Evolutionary conservation across 208 protist species (phyloP).

Genomic region (Wallacemonas collosoma): DNA sequence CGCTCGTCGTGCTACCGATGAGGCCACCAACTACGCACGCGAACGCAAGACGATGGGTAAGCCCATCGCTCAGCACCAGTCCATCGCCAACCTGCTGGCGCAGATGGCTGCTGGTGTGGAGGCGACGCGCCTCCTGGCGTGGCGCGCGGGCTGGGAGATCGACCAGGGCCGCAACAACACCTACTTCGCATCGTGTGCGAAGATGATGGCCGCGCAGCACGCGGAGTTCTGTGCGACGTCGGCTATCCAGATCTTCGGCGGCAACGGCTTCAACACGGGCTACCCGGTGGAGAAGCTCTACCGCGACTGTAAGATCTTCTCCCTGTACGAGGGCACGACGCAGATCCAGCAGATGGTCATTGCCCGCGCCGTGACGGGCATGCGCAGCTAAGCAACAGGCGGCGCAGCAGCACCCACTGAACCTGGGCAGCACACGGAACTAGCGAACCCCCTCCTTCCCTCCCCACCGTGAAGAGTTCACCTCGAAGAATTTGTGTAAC

Average conservation of each 20-base stretch:
- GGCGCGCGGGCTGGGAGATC: conserved; percentile 74
- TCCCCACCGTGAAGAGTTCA: not conserved
- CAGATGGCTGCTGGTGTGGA: conserved; percentile 92
- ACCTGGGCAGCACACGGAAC: no score
- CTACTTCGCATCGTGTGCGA: conserved; percentile 88
- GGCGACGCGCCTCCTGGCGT: conserved; percentile 72
- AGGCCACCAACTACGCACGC: conserved; percentile 73
- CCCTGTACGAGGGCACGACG: conserved; percentile 93
- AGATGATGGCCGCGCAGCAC: conserved; percentile 75
- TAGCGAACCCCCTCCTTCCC: no score
- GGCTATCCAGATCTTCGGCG: conserved; percentile 91
- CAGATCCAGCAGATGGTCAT: conserved; percentile 92
- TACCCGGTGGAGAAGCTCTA: conserved; percentile 96
- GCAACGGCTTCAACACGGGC: conserved; percentile 92
- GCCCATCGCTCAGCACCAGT: conserved; percentile 84
- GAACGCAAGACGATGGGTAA: conserved; percentile 88
- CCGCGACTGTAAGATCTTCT: conserved; percentile 93
- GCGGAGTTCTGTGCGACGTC: conserved; percentile 75
- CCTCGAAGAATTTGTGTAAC: no score
- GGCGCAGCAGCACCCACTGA: no score
- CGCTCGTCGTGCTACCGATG: conserved; percentile 79
- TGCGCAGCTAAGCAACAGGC: conserved; percentile 29
- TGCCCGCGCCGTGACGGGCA: conserved; percentile 58
- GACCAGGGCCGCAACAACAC: conserved; percentile 86
- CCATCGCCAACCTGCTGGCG: conserved; percentile 85